Evolutionary conservation across 495 filamentous ascomycete genomes (phyloP), one percentile per base, ranked within the genome.

Genomic region (Staphylotrichum tortipilum): DNA sequence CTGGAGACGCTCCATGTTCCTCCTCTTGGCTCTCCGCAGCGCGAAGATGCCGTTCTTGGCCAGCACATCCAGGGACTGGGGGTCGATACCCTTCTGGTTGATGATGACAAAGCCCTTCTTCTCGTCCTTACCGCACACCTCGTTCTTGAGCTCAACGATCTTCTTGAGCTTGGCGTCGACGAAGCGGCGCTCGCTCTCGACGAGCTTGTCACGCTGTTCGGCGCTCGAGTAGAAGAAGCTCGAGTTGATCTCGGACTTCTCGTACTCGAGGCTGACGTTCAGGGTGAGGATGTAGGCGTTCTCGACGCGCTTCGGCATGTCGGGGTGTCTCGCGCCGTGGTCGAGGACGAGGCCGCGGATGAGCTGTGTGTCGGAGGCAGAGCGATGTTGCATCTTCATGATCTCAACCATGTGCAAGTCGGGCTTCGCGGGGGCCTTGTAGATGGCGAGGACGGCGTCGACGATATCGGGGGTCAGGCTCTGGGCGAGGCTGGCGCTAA

Each of bases 351-450:
- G 77, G 46, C 92, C 92, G 53, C 84, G 81, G 62, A 99, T 95
- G 35, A 99, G 81, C 60, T 94, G 89, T 22, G 92, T 99, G 66
- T 99, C 92, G 10, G 92, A 86, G 39, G 92, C 91, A 31, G 85
- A 86, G 49, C 91, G 88, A 72, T 99, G 92, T 67, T 97, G 92
- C 92, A 99, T 99, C 64, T 94, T 96, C 94, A 97, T 97, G 56
- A 99, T 96, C 69, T 99, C 92, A 54, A 99, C 77, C 92, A 99
- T 99, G 70, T 97, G 91, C 53, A 99, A 69, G 67, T 99, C 92
- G 38, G 92, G 92, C 72, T 96, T 97, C 55, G 81, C 83, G 24
- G 88, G 87, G 23, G 89, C 68, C 62, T 85, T 77, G 72, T 95
- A 90, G 65, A 99, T 99, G 40, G 94, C 77, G 46, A 97, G 79